Base-by-base conservation (phyloP, 208 protist genomes). In the Strigomonas culicis region DNA sequence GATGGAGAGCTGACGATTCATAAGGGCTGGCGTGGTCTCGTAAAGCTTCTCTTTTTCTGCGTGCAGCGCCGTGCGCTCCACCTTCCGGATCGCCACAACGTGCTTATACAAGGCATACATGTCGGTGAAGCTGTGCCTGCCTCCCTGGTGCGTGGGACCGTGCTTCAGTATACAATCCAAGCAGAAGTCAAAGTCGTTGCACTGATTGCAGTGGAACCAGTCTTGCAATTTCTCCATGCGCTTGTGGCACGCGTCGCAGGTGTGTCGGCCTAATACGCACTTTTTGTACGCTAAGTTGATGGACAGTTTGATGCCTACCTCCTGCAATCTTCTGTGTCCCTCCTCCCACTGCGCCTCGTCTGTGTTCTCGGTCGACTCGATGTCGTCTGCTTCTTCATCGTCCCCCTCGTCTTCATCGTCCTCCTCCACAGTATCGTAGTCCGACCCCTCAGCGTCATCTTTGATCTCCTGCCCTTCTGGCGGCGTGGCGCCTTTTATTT, bases 141-240 rank as follows among this genome's bases (percentile, higher is more conserved):
- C 70, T 25, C 46, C 66, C 24, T 55, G 36, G 71, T 91, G 80
- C n/a, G 75, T 60, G 11, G 57, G 62, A 62, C 66, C 77, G 28
- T 81, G 57, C 28, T 75, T 66, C 28, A 91, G 63, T 1, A 95
- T 19, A 49, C 90, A 95, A 28, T 66, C 44, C 15, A 64, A 70
- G 75, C 90, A 95, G 59, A 80, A 86, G 67, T 95, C 90, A 25
- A 69, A 75, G 56, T 95, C 84, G 0, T 31, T 8, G 59, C 86
- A 92, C 25, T 83, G 76, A 61, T 95, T 93, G 75, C 90, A 93
- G 39, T 82, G 84, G 60, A 82, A 95, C 90, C 90, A 95, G 59
- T 90, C 75, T 0, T 71, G 75, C 0, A 71, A 13, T 60, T 58
- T 46, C 72, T 80, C 13, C 28, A 55, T 58, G 15, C 36, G 30